Percentiles rank a stretch among this genome's conserved stretches.
Conservation (phyloP, 1,139 yeast genomes). For the Zhuliangozyma parablackwelliae region DNA sequence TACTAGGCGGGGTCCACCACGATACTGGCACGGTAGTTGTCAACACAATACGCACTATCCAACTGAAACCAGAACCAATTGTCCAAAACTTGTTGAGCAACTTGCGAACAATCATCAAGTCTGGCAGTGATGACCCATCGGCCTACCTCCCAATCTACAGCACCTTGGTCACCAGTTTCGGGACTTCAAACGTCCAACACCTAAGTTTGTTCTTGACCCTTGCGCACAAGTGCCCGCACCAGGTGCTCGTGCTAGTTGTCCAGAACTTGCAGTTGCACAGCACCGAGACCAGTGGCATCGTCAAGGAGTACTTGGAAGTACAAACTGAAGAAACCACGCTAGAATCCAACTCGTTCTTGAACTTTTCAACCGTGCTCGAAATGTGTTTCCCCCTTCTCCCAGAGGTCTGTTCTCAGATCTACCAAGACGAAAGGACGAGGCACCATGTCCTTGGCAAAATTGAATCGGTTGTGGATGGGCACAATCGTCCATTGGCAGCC, state of each 20-base stretch:
- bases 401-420: constrained; percentile 17
- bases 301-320: constrained; percentile 23
- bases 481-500: not conserved
- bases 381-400: constrained; percentile 25
- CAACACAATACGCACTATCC: not conserved
- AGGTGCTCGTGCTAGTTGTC: constrained; percentile 23
- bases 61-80: not conserved
- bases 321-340: constrained; percentile 14
- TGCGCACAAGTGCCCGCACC: constrained; percentile 10
- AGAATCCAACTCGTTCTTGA: constrained; percentile 15
- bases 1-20: constrained; percentile 16
- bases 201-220: constrained; percentile 21
- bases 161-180: constrained; percentile 14
- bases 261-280: constrained; percentile 18
- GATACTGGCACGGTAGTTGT: constrained; percentile 8
- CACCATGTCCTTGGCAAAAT: constrained; percentile 9
- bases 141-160: constrained; percentile 12
- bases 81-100: constrained; percentile 12
- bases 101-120: constrained; percentile 11
- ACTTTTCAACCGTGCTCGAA: constrained; percentile 18
- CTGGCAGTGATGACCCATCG: not conserved
- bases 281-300: constrained; percentile 13
- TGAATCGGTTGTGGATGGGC: not conserved
- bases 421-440: constrained; percentile 17
- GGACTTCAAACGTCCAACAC: constrained; percentile 18